Evolutionary conservation across 2,329 filamentous ascomycete species (phyloP).

Genomic region (Pseudodiploospora longispora): DNA sequence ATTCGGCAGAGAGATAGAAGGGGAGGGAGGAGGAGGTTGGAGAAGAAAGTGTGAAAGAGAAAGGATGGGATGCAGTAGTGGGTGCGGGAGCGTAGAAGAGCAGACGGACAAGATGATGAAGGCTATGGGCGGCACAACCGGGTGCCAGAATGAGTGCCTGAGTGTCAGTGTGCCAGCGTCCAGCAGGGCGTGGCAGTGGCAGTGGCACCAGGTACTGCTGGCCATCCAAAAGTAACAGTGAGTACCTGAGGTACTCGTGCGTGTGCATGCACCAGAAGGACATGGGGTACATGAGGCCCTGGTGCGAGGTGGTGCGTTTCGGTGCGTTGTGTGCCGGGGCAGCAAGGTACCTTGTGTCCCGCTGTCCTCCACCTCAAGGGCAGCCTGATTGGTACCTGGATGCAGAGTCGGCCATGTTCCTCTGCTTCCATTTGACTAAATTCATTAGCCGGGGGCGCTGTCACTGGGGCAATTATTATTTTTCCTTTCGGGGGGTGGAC

Average conservation of each 20-base stretch:
- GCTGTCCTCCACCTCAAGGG: background rate
- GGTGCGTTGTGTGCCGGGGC: background rate
- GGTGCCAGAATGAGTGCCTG: constrained; percentile 4
- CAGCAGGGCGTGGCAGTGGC: constrained; percentile 4
- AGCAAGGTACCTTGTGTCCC: background rate
- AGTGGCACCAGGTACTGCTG: constrained; percentile 1
- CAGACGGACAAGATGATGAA: constrained; percentile 2
- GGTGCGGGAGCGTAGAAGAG: constrained; percentile 6
- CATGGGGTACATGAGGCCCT: background rate
- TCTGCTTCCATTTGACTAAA: too few species aligned
- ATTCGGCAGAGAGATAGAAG: constrained; percentile 18
- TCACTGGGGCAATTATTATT: background rate
- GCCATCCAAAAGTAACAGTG: too few species aligned
- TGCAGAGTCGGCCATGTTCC: background rate
- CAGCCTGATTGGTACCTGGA: background rate
- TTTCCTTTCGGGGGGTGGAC: constrained; percentile 6
- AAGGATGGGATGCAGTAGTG: background rate
- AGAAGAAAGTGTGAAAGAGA: constrained; percentile 8
- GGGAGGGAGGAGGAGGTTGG: constrained; percentile 12
- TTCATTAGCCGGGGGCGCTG: too few species aligned
- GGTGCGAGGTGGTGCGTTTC: constrained; percentile 1
- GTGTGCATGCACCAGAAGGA: background rate
- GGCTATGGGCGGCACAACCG: constrained; percentile 9
- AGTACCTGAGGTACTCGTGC: background rate
- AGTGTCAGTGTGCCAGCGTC: background rate